These are phyloP conservation scores for Tetrahymena thermophila DNA, from an alignment of 73 alveolate species.

Conservation along the genomic window DNA sequence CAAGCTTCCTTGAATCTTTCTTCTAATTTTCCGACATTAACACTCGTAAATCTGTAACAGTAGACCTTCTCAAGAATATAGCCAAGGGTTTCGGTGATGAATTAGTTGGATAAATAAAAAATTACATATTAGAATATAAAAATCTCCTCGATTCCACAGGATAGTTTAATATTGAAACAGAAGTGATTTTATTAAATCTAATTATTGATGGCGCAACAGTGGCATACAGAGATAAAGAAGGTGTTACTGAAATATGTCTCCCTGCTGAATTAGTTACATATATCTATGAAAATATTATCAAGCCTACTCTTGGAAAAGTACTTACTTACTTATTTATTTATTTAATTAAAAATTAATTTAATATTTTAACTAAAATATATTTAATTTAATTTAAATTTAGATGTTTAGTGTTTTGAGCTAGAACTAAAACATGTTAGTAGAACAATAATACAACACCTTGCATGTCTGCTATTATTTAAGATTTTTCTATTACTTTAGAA, in stretches of 20 bases:
- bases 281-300: slow-evolving; percentile 3
- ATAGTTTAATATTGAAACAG: slow-evolving; percentile 1
- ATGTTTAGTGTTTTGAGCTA: neutral
- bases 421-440: neutral
- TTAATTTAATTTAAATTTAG: neutral
- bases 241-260: slow-evolving; percentile 9
- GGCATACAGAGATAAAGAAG: slow-evolving; percentile 24
- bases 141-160: slow-evolving; percentile 6
- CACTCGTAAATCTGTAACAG: slow-evolving; percentile 25
- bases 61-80: slow-evolving; percentile 21
- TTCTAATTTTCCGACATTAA: slow-evolving; percentile 20
- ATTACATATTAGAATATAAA: neutral
- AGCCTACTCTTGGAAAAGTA: slow-evolving; percentile 9
- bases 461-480: slow-evolving; percentile 15
- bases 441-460: neutral
- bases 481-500: slow-evolving; percentile 25
- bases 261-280: slow-evolving; percentile 2
- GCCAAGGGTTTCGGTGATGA: neutral
- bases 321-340: neutral
- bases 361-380: neutral
- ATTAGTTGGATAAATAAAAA: neutral
- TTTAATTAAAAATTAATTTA: neutral
- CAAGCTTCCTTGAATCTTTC: slow-evolving; percentile 18
- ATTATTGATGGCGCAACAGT: slow-evolving; percentile 29
- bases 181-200: slow-evolving; percentile 17